Evolutionary conservation across 768 basidiomycete species (phyloP), one percentile per base, ranked within the genome.

Genomic region (Leucocoprinus leucothites): DNA sequence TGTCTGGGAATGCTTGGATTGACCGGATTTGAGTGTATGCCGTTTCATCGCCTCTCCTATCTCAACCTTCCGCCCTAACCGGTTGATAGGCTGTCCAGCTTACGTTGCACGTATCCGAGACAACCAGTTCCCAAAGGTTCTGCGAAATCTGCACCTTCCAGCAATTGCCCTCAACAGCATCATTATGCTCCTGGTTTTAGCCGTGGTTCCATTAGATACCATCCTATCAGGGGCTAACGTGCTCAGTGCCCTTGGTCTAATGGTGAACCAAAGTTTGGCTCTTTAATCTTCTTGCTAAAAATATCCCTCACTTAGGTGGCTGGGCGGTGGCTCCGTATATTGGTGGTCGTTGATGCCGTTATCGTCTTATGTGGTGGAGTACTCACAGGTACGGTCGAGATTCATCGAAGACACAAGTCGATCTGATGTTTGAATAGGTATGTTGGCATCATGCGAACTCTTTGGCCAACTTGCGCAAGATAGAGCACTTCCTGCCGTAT

Each of bases 351-450:
- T 0, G 88, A 91, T 60, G 85, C 87, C 2, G 74, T 85, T 43
- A 65, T 86, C n/a, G 88, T 89, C 13, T 74, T 91, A 2, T 86
- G 82, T 53, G 87, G 85, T 1, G 87, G 86, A 1, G 82, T 89
- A 24, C 72, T 90, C 7, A 84, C 86, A 38, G 87, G 88, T 76
- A 61, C 58, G 65, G 57, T 13, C 19, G 24, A 50, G n/a, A 38
- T 26, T 25, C 25, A 13, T 48, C 47, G 26, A 36, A 54, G 14
- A 41, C 38, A 13, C 50, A 31, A 36, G 3, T 16, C 9, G 22
- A 24, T 26, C n/a, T n/a, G n/a, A 40, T 46, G 40, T 24, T 28
- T 56, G 6, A 46, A 26, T 25, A 82, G 84, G 82, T 3, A 81
- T 85, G 18, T 63, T 84, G 11, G 76, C 78, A 45, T 82, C 84